phyloP scores from a whole-genome alignment of 768 basidiomycete genomes.

The Boletus edulis region DNA sequence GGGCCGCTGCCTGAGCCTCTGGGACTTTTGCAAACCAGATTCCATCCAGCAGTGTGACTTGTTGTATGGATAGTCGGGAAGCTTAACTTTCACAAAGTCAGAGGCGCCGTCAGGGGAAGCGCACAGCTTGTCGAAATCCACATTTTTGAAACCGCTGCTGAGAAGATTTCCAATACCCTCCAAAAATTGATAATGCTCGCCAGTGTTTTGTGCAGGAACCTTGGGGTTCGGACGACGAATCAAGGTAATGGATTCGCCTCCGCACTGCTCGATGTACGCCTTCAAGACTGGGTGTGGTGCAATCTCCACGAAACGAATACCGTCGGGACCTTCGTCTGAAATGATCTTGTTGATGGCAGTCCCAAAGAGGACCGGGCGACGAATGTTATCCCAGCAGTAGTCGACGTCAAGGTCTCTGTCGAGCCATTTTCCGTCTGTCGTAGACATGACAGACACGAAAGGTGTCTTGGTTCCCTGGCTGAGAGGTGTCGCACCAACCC shows the following conservation, averaged over 20 bases:
- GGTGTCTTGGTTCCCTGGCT: constrained; percentile 19
- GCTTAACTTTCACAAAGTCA: constrained; percentile 23
- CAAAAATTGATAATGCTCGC: constrained; percentile 32
- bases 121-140: constrained; percentile 29
- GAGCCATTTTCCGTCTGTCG: constrained; percentile 33
- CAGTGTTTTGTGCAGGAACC: constrained; percentile 30
- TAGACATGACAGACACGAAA: constrained; percentile 33
- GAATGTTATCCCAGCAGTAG: constrained; percentile 39
- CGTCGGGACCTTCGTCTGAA: constrained; percentile 28
- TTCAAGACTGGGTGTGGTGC: constrained; percentile 36
- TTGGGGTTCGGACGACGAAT: constrained; percentile 34
- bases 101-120: constrained; percentile 18
- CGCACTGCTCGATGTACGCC: constrained; percentile 33
- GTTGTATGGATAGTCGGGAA: constrained; percentile 32
- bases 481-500: constrained; percentile 15
- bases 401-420: constrained; percentile 26
- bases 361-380: constrained; percentile 34
- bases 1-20: constrained; percentile 24
- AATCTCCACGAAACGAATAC: constrained; percentile 31
- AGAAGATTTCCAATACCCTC: constrained; percentile 33
- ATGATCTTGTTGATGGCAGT: constrained; percentile 32
- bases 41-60: constrained; percentile 27
- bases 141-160: constrained; percentile 27
- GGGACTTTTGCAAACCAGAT: constrained; percentile 23
- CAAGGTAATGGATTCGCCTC: constrained; percentile 28